Evolutionary conservation across 1,139 yeast genomes (phyloP).

Genomic region (Protomyces inouyei): DNA sequence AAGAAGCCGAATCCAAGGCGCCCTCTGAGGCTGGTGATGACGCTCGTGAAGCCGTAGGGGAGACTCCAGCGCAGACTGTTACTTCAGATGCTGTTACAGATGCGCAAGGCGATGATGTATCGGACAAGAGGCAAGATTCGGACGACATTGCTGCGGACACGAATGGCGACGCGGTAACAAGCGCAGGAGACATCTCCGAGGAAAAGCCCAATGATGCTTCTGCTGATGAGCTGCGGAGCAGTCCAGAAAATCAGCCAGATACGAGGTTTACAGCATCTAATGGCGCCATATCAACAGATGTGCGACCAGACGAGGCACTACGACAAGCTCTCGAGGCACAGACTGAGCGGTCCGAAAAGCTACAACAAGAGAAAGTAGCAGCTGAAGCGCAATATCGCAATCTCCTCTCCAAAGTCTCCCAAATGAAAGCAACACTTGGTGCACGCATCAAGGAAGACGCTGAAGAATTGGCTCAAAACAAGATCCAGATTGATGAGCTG

Average conservation of each 20-base stretch:
- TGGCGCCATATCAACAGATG: background rate
- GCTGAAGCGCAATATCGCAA: constrained; percentile 68
- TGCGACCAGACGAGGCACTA: background rate
- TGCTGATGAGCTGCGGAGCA: too few species aligned
- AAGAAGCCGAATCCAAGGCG: background rate
- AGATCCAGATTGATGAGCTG: constrained; percentile 36
- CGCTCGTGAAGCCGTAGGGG: background rate
- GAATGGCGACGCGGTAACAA: too few species aligned
- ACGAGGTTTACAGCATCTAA: background rate
- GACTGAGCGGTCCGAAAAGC: background rate
- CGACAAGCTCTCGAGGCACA: background rate
- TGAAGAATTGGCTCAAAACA: constrained; percentile 37
- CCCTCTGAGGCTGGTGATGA: background rate
- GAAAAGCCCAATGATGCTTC: too few species aligned
- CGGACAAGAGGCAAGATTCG: too few species aligned
- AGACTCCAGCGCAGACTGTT: background rate
- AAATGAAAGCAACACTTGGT: constrained; percentile 72
- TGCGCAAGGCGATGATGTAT: background rate
- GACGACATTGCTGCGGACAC: too few species aligned
- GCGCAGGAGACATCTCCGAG: too few species aligned
- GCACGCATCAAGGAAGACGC: constrained; percentile 59
- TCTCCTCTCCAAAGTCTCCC: constrained; percentile 67
- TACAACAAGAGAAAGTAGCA: constrained; percentile 50
- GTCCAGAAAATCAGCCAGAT: too few species aligned
- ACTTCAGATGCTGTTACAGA: background rate